A percentile compares a stretch with the other conserved stretches of the same genome.
Conservation (phyloP, 2,329 filamentous ascomycete genomes). For the Phaeosphaeriaceae sp. region DNA sequence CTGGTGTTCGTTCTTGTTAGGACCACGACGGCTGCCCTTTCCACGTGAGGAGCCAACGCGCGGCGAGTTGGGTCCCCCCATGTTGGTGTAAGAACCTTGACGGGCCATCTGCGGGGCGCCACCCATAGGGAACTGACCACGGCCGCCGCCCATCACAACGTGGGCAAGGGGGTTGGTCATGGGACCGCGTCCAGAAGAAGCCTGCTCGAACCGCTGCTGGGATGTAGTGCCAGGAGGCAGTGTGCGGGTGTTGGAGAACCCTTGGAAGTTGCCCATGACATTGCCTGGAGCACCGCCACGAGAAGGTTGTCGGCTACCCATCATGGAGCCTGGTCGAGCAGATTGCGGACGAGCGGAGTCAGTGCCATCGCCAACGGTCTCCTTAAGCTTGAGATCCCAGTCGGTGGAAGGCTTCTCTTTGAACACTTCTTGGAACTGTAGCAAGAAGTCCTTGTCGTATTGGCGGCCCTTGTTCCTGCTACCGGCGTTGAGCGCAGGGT, state of each 20-base stretch:
- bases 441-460: constrained; percentile 92
- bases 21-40: constrained; percentile 65
- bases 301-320: constrained; percentile 59
- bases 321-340: constrained; percentile 62
- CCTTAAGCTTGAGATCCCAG: constrained; percentile 88
- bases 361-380: constrained; percentile 80
- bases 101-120: constrained; percentile 68
- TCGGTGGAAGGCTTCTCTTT: constrained; percentile 95
- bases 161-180: constrained; percentile 64
- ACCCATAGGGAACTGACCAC: constrained; percentile 66
- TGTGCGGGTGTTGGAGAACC: constrained; percentile 56
- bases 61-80: constrained; percentile 74
- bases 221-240: constrained; percentile 81
- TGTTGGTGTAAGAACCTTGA: constrained; percentile 63
- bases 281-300: constrained; percentile 35
- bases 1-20: constrained; percentile 64
- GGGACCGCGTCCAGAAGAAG: constrained; percentile 31
- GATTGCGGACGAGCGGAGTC: constrained; percentile 69
- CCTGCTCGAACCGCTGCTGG: constrained; percentile 69
- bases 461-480: constrained; percentile 86
- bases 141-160: constrained; percentile 60
- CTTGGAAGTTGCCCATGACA: constrained; percentile 74
- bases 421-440: constrained; percentile 96
- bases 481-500: constrained; percentile 85
- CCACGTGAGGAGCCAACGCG: constrained; percentile 69